Evolutionary conservation across 805 yeast species (phyloP).

Genomic region (Maudiozyma bulderi): DNA sequence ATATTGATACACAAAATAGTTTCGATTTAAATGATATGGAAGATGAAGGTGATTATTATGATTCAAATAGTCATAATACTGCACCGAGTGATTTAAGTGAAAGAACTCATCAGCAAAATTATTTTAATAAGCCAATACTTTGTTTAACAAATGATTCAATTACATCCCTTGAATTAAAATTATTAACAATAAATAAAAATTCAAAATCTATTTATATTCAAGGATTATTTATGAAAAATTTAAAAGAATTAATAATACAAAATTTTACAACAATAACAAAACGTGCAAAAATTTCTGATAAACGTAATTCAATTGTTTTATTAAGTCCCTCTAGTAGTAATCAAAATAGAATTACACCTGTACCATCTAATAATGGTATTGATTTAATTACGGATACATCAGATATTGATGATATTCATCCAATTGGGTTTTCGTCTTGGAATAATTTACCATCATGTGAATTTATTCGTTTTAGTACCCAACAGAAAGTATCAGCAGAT

Average conservation of each 20-base stretch:
- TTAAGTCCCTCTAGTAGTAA: conserved; percentile 1
- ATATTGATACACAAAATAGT: not conserved
- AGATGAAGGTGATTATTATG: not conserved
- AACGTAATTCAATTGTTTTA: conserved; percentile 4
- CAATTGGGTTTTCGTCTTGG: conserved; percentile 21
- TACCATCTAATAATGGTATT: not conserved
- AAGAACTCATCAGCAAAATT: not conserved
- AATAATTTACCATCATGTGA: conserved; percentile 14
- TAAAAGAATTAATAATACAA: conserved; percentile 6
- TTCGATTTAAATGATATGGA: not conserved
- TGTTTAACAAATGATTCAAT: conserved; percentile 14
- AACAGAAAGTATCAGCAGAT: not conserved
- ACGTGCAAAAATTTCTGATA: conserved; percentile 4
- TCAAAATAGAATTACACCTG: not conserved
- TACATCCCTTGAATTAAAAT: conserved; percentile 11
- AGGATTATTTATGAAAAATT: conserved; percentile 17
- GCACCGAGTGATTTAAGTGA: not conserved
- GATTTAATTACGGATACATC: not conserved
- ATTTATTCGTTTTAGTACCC: conserved; percentile 3
- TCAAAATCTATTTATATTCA: conserved; percentile 11
- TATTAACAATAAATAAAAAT: conserved; percentile 6
- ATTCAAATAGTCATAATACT: not conserved
- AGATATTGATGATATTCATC: conserved; percentile 8
- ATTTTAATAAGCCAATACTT: conserved; percentile 13
- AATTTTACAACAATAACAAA: conserved; percentile 1